Percentiles rank a stretch among this genome's conserved stretches.
Evolutionary conservation across 2,329 filamentous ascomycete genomes (phyloP).

Genomic region (Apiospora rasikravindrae): DNA sequence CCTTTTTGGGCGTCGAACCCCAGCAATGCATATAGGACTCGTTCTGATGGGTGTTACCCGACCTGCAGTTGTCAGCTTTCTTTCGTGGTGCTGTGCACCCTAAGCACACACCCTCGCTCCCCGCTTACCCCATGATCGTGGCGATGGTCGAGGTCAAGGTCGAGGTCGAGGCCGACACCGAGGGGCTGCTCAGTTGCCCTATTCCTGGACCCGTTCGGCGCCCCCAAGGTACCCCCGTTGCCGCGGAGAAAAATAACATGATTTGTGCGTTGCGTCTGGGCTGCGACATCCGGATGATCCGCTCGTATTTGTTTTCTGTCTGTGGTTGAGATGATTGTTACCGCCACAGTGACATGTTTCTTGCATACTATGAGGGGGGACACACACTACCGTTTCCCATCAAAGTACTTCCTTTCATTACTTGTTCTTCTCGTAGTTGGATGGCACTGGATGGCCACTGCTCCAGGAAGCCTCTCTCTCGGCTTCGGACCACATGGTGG

Average conservation of each 20-base stretch:
- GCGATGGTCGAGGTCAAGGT: neutral
- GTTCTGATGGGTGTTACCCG: constrained; percentile 11
- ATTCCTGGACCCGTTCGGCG: neutral
- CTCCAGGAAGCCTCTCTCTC: neutral
- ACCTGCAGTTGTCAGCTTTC: constrained; percentile 18
- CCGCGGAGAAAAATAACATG: too few species aligned
- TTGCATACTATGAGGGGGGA: neutral
- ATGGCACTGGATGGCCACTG: neutral
- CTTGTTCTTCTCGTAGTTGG: neutral
- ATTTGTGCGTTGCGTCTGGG: neutral
- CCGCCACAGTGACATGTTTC: constrained; percentile 11
- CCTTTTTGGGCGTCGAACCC: neutral
- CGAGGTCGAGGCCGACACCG: neutral
- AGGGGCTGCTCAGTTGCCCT: neutral
- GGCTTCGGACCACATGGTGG: neutral
- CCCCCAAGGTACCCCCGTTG: neutral
- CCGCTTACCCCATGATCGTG: neutral
- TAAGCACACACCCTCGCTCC: constrained; percentile 2
- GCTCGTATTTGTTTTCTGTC: neutral
- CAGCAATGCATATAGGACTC: neutral
- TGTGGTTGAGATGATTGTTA: neutral
- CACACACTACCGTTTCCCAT: neutral
- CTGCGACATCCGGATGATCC: neutral
- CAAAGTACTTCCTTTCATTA: neutral
- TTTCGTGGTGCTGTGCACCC: neutral